These are phyloP conservation scores for Kwoniella sp. DNA, from an alignment of 768 basidiomycete species.

Conservation along the genomic window DNA sequence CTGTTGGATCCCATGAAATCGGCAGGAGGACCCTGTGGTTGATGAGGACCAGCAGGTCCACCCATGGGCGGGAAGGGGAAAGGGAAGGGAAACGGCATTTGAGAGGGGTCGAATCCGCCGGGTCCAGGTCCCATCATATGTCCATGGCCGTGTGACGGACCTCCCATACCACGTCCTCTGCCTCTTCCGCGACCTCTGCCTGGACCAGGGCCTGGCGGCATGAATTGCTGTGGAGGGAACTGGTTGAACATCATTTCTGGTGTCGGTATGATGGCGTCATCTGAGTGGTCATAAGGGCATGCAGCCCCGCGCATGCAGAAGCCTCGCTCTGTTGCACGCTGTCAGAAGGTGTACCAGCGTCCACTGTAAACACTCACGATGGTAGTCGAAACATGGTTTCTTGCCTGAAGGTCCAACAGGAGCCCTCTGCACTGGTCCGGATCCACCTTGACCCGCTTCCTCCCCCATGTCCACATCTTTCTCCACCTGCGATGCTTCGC, in stretches of 20 bases:
- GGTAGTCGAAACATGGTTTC: conserved; percentile 84
- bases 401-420: conserved; percentile 59
- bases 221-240: conserved; percentile 17
- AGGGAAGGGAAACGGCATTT: conserved; percentile 46
- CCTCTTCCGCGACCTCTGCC: conserved; percentile 27
- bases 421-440: background rate
- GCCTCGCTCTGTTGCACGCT: conserved; percentile 65
- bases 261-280: conserved; percentile 64
- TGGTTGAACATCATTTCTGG: conserved; percentile 52
- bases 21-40: conserved; percentile 53
- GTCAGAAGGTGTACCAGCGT: conserved; percentile 16
- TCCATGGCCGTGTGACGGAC: conserved; percentile 10
- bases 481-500: background rate
- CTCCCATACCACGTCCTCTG: conserved; percentile 33
- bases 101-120: conserved; percentile 31
- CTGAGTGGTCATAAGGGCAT: conserved; percentile 91
- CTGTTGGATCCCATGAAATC: conserved; percentile 36
- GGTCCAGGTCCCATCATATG: conserved; percentile 6
- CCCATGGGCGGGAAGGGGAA: conserved; percentile 20
- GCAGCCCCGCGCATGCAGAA: conserved; percentile 81
- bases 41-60: background rate
- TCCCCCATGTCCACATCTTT: conserved; percentile 24
- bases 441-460: conserved; percentile 1
- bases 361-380: conserved; percentile 61
- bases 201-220: conserved; percentile 15